Base-by-base conservation (phyloP, 2,329 filamentous ascomycete genomes). In the Zasmidium cellare region DNA sequence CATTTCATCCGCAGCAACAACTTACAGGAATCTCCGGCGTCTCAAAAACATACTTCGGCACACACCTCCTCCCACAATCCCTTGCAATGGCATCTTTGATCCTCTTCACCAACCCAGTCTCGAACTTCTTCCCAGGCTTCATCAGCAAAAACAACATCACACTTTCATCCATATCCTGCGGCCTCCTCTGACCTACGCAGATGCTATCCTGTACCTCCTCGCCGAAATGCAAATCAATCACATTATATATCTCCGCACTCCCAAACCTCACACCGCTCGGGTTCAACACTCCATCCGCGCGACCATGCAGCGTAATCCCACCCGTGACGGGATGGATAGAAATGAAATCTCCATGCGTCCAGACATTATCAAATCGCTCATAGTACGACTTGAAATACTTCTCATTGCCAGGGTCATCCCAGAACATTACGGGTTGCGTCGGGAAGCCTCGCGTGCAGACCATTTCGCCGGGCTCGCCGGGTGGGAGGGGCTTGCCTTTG, bases 281-380 rank as follows among this genome's bases (percentile, higher is more conserved):
- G 69, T 94, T 94, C 52, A 94, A 75, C 1, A 94, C 90, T 12
- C 90, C 90, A 68, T 94, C 90, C 3, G 81, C 87, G 1, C 89
- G 81, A 1, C 89, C 89, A 0, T 90, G 80, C 64, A 92, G 87
- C 12, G 83, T 71, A 5, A 91, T 71, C 47, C 84, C 82, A 6
- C 84, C 82, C 1, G 89, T 92, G 3, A 75, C 63, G 0, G 89
- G 89, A 67, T 93, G 85, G 14, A 89, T 76, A 35, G 83, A 81
- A 67, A 90, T 86, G 71, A 92, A 93, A 69, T 94, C 91, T 20
- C 90, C 90, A 62, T 94, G 91, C 0, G 89, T 88, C 91, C 90
- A 94, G 1, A 90, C 89, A 55, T 85, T 70, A 12, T 77, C 76
- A 55, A 78, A 81, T 6, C 77, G 74, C 28, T 67, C 74, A 59